Base-by-base conservation (phyloP, 148 eudicot genomes). In the Silene uniflora region DNA sequence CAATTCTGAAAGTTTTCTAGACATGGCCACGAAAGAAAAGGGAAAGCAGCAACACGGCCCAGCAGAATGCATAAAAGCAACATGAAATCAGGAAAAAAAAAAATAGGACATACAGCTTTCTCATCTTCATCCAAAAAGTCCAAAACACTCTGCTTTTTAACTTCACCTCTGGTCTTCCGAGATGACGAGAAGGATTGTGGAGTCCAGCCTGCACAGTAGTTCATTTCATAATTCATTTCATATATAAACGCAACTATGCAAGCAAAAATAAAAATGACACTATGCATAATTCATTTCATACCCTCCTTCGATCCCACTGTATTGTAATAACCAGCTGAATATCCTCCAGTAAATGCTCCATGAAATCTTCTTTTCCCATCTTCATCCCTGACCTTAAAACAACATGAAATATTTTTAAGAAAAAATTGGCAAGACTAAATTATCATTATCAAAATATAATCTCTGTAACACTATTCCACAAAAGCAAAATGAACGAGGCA, bases 271-370 rank as follows among this genome's bases (percentile, higher is more conserved):
- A 24, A 27, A 19, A 61, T 39, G 32, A 23, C 39, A 59, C 54
- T 62, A 25, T 5, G 59, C 55, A 69, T 76, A 8, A 64, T 81
- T 54, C 62, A 46, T 22, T 64, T 10, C 76, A 24, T 82, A 94
- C 98, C 98, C 75, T 95, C 97, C 87, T 92, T 90, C 52, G 98
- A 90, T 61, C 98, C 98, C 82, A 90, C 98, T 10, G 96, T 90
- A 76, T 95, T 95, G 80, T 87, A 95, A 77, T 85, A 95, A 68
- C 98, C 98, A 70, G 98, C 98, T 77, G 97, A 90, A 81, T 47
- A 92, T 42, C 98, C 98, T 76, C 98, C 98, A 23, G 93, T 89
- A 75, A 95, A 95, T 67, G 98, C 97, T 75, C 98, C 98, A 74
- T 95, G 98, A 84, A 95, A 90, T 73, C 98, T 90, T 84, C 98